Base-by-base conservation (phyloP, 2,329 filamentous ascomycete genomes). In the Aspergillus caelatus region DNA sequence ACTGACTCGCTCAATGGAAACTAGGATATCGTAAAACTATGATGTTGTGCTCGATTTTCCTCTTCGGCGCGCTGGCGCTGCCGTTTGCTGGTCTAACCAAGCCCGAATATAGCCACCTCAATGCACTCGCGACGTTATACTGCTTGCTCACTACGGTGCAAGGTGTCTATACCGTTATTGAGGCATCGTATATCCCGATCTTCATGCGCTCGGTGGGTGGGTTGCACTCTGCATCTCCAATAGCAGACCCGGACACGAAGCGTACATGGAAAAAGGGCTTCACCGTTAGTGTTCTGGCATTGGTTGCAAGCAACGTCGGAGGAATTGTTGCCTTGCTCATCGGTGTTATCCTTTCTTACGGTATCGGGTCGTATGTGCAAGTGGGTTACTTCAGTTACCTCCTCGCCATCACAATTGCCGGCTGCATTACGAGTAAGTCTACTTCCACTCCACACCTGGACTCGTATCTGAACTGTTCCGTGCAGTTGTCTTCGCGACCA, bases 121-220 rank as follows among this genome's bases (percentile, higher is more conserved):
- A 58, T 19, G 60, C 65, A 7, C 53, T 65, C 16, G 59, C 67
- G 10, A 50, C 62, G 9, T 53, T 67, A 14, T 68, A 64, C 54
- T 65, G 64, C n/a, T 60, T 66, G 26, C 48, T 67, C 19, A 52
- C 67, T 3, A 68, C 66, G 0, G 62, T 65, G 11, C 61, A 65
- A 58, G 67, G 67, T 1, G 62, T 68, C 14, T 69, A 69, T 54
- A 66, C 62, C 11, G 65, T 67, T 16, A 64, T 68, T 4, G 67
- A 66, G 56, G 63, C 62, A 4, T 69, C 67, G 21, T 69, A 69
- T 28, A 69, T 69, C 23, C 67, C 67, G 5, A 66, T 69, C 19
- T 69, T 69, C 56, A 69, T 69, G 67, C 67, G 67, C 10, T 64
- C 67, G 19, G 48, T 28, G 4, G 67, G 65, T 19, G 66, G 63